These are phyloP conservation scores for Boletus fagicola DNA, from an alignment of 768 basidiomycete species.

Conservation along the genomic window DNA sequence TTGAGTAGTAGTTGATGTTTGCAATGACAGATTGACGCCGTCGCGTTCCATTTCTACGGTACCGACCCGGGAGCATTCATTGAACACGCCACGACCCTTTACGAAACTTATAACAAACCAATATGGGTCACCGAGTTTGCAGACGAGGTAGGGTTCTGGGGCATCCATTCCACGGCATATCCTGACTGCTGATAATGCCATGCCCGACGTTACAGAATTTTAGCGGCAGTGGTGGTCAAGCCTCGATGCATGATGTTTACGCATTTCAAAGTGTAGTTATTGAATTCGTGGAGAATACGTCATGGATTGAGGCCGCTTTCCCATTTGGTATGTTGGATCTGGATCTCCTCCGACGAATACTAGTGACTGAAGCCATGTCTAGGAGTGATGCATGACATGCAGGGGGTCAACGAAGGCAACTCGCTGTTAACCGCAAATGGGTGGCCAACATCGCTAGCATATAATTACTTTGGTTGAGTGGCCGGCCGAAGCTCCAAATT, in stretches of 20 bases:
- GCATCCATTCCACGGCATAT: background rate
- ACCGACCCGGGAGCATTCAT: constrained; percentile 49
- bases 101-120: constrained; percentile 43
- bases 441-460: constrained; percentile 55
- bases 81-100: constrained; percentile 47
- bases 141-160: constrained; percentile 46
- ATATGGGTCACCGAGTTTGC: constrained; percentile 74
- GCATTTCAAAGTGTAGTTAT: constrained; percentile 47
- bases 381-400: constrained; percentile 58
- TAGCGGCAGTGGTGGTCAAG: constrained; percentile 41
- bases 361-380: background rate
- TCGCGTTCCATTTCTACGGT: constrained; percentile 77
- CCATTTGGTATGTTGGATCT: constrained; percentile 57
- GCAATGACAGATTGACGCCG: constrained; percentile 48
- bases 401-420: constrained; percentile 55
- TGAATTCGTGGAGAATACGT: constrained; percentile 44
- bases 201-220: constrained; percentile 46
- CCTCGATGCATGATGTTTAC: constrained; percentile 40
- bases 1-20: background rate
- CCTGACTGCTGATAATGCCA: background rate
- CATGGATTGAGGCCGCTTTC: constrained; percentile 42
- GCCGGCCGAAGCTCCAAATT: no score
- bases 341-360: background rate
- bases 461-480: constrained; percentile 44
- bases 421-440: constrained; percentile 47